phyloP scores from a whole-genome alignment of 2,329 filamentous ascomycete species.

The Colletotrichum gigasporum region DNA sequence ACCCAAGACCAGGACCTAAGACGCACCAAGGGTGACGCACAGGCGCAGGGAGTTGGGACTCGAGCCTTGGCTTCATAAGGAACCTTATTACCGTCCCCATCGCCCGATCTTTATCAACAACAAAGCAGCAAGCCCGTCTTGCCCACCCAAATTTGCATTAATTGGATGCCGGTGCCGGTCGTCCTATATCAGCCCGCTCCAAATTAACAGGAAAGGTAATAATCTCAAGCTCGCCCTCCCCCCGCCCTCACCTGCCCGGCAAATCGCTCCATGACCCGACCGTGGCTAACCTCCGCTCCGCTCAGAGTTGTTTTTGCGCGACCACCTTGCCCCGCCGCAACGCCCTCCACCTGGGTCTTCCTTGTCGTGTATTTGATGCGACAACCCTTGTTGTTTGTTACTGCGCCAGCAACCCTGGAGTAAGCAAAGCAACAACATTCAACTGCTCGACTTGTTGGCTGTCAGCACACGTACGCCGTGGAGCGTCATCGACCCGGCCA shows the following conservation, averaged over 20 bases:
- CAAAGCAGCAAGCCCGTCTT: slow-evolving; percentile 14
- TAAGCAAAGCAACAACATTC: slow-evolving; percentile 26
- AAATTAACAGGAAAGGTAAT: slow-evolving; percentile 15
- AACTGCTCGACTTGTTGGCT: neutral
- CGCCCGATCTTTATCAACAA: slow-evolving; percentile 8
- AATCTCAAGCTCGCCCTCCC: neutral
- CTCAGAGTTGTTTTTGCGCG: slow-evolving; percentile 7
- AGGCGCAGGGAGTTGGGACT: neutral
- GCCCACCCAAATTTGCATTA: slow-evolving; percentile 16
- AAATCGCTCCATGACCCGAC: neutral
- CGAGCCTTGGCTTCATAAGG: neutral
- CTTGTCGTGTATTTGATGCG: slow-evolving; percentile 34
- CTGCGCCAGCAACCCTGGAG: slow-evolving; percentile 31
- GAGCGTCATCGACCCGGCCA: slow-evolving; percentile 2
- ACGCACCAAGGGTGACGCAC: slow-evolving; percentile 9
- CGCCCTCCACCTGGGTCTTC: slow-evolving; percentile 20
- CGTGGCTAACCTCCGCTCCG: neutral
- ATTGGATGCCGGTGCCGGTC: slow-evolving; percentile 3
- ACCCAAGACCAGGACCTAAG: neutral
- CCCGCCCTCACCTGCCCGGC: neutral
- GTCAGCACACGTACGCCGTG: slow-evolving; percentile 9
- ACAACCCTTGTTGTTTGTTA: slow-evolving; percentile 31
- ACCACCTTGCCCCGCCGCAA: neutral
- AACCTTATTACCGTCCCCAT: neutral
- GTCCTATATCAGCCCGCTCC: neutral